These are phyloP conservation scores for Leccinum fuscescens DNA, from an alignment of 1,284 basidiomycete species.

Conservation along the genomic window DNA sequence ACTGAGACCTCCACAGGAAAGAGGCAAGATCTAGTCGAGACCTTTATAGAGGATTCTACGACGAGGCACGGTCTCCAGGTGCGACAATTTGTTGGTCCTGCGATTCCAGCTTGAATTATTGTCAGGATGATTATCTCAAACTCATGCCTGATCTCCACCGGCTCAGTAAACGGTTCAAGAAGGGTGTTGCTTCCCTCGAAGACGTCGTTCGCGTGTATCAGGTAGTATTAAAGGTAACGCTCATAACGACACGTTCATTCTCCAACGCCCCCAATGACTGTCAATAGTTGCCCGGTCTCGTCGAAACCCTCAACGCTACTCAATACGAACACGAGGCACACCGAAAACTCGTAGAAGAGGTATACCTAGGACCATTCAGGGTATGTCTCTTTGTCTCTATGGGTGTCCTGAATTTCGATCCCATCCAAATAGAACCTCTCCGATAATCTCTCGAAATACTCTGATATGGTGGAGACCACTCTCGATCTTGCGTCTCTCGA, in stretches of 20 bases:
- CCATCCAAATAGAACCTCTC: constrained; percentile 53
- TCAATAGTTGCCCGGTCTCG: constrained; percentile 73
- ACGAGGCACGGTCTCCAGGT: constrained; percentile 75
- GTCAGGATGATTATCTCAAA: constrained; percentile 82
- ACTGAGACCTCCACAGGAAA: constrained; percentile 49
- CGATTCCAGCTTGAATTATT: neutral
- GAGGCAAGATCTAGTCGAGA: constrained; percentile 85
- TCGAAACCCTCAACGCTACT: constrained; percentile 58
- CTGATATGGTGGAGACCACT: constrained; percentile 94
- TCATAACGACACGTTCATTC: neutral
- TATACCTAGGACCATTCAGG: constrained; percentile 61
- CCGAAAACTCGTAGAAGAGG: constrained; percentile 61
- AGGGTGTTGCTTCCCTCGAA: constrained; percentile 81
- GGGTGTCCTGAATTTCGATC: neutral
- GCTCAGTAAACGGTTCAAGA: constrained; percentile 91
- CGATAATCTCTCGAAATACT: constrained; percentile 71
- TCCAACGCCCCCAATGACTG: neutral
- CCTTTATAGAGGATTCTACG: constrained; percentile 80
- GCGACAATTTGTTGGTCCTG: constrained; percentile 6
- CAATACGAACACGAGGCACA: constrained; percentile 49
- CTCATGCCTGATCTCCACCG: constrained; percentile 94
- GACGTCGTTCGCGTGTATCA: constrained; percentile 98
- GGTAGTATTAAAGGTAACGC: constrained; percentile 62
- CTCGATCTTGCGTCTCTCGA: constrained; percentile 87
- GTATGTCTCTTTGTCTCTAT: constrained; percentile 38